Conservation (phyloP, 345 rosid genomes). For the Eucalyptus guilfoylei region DNA sequence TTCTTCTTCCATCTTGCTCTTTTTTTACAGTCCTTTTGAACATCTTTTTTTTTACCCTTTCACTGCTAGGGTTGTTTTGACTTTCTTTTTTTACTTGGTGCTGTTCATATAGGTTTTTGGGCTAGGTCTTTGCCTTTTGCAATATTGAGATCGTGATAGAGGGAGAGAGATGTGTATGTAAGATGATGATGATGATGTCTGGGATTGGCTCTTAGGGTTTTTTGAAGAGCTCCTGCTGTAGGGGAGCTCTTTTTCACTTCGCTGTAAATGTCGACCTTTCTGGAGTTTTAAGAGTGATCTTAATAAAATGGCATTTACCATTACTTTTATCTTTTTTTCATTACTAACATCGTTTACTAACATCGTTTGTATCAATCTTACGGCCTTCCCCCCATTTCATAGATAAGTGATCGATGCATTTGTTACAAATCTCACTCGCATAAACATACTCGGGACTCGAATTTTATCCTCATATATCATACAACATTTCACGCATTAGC, state of each 20-base stretch:
- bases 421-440: neutral
- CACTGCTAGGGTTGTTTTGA: neutral
- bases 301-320: neutral
- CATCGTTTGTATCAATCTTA: neutral
- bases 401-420: rapidly evolving
- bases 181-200: neutral
- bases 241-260: neutral
- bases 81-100: neutral
- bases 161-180: neutral
- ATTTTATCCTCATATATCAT: neutral
- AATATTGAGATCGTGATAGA: neutral
- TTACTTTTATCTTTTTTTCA: too few species aligned
- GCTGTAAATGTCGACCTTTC: neutral
- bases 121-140: neutral
- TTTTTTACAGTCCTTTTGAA: neutral
- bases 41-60: neutral
- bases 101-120: neutral
- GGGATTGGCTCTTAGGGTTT: neutral
- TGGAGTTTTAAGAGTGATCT: neutral
- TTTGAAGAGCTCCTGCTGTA: neutral
- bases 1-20: neutral
- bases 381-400: neutral
- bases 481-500: neutral
- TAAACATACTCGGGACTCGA: rapidly evolving
- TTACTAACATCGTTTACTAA: neutral